phyloP scores from a whole-genome alignment of 257 asterid species.

The Osmanthus fragrans region DNA sequence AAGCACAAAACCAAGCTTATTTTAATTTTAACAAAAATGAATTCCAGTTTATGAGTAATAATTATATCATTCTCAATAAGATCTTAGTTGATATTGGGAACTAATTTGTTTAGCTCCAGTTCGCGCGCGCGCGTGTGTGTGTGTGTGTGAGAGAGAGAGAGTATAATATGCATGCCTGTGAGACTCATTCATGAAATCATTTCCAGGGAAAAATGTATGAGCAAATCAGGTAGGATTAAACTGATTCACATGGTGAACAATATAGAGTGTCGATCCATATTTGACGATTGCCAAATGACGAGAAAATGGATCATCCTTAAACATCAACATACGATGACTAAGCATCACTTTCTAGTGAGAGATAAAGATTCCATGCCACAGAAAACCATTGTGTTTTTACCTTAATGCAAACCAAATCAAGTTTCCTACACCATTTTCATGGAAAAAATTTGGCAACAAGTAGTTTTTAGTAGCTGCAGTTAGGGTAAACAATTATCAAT shows the following conservation, averaged over 20 bases:
- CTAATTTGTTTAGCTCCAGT: not conserved
- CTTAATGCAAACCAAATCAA: constrained; percentile 14
- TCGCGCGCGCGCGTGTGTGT: not conserved
- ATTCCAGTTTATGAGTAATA: constrained; percentile 15
- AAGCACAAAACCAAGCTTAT: constrained; percentile 9
- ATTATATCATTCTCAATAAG: not conserved
- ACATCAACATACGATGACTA: not conserved
- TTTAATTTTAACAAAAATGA: not conserved
- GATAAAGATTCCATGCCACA: not conserved
- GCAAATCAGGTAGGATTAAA: not conserved
- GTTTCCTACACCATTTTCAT: constrained; percentile 6
- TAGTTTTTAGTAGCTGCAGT: not conserved
- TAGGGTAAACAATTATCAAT: not conserved
- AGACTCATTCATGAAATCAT: not conserved
- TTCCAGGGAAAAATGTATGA: not conserved
- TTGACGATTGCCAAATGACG: not conserved
- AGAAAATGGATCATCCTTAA: not conserved
- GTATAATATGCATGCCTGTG: not conserved
- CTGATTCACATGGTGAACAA: not conserved
- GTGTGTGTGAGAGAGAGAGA: not conserved
- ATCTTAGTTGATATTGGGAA: constrained; percentile 15
- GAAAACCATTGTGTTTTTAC: constrained; percentile 5
- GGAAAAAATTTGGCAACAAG: constrained; percentile 4
- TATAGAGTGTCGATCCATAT: not conserved
- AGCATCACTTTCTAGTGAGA: not conserved